phyloP scores from a whole-genome alignment of 2,329 filamentous ascomycete genomes.

The Didymella segeticola region DNA sequence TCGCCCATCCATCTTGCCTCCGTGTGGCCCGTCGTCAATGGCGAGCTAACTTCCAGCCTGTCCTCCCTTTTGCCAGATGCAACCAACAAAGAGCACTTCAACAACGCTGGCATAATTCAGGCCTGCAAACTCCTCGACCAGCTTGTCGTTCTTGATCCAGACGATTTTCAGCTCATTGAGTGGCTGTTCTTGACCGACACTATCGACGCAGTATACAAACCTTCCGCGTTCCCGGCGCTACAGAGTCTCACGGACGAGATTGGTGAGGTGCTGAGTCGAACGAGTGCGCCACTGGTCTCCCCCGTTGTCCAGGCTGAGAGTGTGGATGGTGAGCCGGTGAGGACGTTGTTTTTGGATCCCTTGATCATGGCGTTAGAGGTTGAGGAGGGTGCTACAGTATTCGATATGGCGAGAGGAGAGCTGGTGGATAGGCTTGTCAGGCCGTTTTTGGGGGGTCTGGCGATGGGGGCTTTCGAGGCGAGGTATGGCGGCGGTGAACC shows the following conservation, averaged over 20 bases:
- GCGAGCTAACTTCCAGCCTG: conserved; percentile 81
- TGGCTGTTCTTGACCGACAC: conserved; percentile 98
- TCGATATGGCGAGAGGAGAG: conserved; percentile 62
- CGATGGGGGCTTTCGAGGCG: conserved; percentile 91
- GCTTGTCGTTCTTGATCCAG: conserved; percentile 83
- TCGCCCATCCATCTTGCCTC: conserved; percentile 80
- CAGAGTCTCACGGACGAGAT: conserved; percentile 83
- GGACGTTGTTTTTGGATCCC: conserved; percentile 54
- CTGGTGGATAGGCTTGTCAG: conserved; percentile 79
- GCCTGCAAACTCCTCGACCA: conserved; percentile 93
- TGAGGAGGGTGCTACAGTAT: conserved; percentile 53
- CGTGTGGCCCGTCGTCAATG: conserved; percentile 89
- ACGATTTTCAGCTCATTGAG: conserved; percentile 97
- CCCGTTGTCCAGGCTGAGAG: conserved; percentile 1
- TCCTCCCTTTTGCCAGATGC: conserved; percentile 74
- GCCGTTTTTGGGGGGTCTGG: conserved; percentile 90
- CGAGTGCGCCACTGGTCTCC: conserved; percentile 3
- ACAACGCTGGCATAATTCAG: conserved; percentile 78
- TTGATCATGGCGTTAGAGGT: conserved; percentile 43
- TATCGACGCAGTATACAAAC: conserved; percentile 91
- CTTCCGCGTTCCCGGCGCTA: conserved; percentile 68
- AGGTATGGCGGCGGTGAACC: conserved; percentile 79
- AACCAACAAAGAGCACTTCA: conserved; percentile 76
- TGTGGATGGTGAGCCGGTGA: conserved; percentile 25
- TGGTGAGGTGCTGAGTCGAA: conserved; percentile 69